Base-by-base conservation (phyloP, 1,284 basidiomycete species). In the Puccinia polysora region DNA sequence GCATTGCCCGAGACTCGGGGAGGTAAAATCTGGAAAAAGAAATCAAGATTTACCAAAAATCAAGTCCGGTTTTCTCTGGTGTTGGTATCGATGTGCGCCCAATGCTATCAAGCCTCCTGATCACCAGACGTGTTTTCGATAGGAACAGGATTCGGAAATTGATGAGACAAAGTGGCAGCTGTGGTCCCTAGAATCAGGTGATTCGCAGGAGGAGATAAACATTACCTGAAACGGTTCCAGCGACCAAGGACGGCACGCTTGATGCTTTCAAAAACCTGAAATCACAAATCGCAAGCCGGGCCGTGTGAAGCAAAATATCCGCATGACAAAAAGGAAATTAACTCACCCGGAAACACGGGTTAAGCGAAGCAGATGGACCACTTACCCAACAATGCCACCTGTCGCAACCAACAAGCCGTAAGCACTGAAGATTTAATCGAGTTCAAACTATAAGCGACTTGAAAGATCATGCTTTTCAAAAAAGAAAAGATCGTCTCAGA, bases 201-300 rank as follows among this genome's bases (percentile, higher is more conserved):
- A 36, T 28, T 25, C 5, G 15, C 58, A 4, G 25, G 15, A 15
- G 20, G 5, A 34, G 36, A 64, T 12, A 50, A 32, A 28, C 36
- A 25, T 28, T 23, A 70, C 68, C 68, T 34, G 68, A 70, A 23
- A 50, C 36, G 2, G 55, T 49, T 4, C 68, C 68, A 25, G 68
- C 58, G 18, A 70, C 14, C 8, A 70, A 53, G 2, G 68, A 70
- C n/a, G 68, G 56, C 12, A 70, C n/a, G 23, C 56, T 62, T 18
- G 56, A 60, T 8, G 68, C 68, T 43, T 70, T 70, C 8, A 70
- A 20, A 40, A 50, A 70, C 4, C 68, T 69, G n/a, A n/a, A n/a
- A n/a, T n/a, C n/a, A n/a, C n/a, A n/a, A n/a, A n/a, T n/a, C n/a
- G n/a, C n/a, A n/a, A n/a, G n/a, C n/a, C n/a, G n/a, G n/a, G n/a